Evolutionary conservation across 169 alveolate species (phyloP).

Genomic region (Cryptosporidium sp.): DNA sequence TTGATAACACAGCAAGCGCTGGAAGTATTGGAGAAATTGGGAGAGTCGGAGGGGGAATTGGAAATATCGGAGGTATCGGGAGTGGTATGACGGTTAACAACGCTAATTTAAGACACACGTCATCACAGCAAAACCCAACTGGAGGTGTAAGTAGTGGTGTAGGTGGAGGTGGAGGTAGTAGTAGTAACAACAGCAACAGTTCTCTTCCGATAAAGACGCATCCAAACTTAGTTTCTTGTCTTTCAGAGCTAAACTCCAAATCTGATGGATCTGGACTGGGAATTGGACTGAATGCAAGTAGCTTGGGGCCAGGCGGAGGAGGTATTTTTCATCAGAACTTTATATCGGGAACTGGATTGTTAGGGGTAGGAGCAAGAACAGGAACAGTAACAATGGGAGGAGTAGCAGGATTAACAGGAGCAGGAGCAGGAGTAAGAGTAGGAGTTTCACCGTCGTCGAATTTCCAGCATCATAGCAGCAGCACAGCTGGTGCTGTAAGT

Average conservation of each 20-base stretch:
- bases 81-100: not conserved
- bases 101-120: not conserved
- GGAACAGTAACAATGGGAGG: too few species aligned
- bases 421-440: not conserved
- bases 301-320: not conserved
- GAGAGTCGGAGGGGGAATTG: constrained; percentile 5
- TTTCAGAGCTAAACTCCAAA: constrained; percentile 1
- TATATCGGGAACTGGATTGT: not conserved
- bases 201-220: constrained; percentile 12
- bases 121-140: not conserved
- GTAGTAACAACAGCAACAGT: not conserved
- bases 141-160: not conserved
- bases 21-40: not conserved
- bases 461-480: not conserved
- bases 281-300: not conserved
- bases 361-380: too few species aligned
- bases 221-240: constrained; percentile 37
- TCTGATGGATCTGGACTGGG: constrained; percentile 7
- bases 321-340: not conserved
- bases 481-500: not conserved
- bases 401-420: too few species aligned
- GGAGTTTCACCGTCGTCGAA: not conserved
- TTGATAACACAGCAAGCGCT: not conserved
- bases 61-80: not conserved
- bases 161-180: too few species aligned